Conservation (phyloP, 805 yeast species). For the Yarrowia bubula region DNA sequence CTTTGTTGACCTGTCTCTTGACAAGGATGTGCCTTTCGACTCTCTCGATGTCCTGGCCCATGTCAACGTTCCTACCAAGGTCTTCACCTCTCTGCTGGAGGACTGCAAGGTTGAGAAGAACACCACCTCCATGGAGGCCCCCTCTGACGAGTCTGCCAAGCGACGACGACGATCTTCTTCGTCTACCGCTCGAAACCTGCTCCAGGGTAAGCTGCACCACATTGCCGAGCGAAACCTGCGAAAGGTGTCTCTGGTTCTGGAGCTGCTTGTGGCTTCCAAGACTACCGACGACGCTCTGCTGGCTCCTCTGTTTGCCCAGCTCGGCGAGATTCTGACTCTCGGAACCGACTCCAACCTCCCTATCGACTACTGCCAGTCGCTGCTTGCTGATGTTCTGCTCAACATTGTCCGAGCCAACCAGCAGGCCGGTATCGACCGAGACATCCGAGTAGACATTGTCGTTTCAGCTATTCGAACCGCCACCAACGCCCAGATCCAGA, state of each 20-base stretch:
- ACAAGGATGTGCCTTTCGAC: constrained; percentile 45
- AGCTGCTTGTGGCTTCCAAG: constrained; percentile 60
- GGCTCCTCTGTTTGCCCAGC: constrained; percentile 39
- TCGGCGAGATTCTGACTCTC: constrained; percentile 51
- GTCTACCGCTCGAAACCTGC: constrained; percentile 54
- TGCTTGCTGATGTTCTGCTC: constrained; percentile 81
- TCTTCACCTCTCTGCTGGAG: constrained; percentile 59
- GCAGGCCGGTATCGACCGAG: constrained; percentile 36
- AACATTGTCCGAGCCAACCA: constrained; percentile 57
- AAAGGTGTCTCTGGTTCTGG: constrained; percentile 74
- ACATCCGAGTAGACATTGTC: constrained; percentile 79
- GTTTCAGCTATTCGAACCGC: constrained; percentile 89
- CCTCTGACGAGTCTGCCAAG: constrained; percentile 55
- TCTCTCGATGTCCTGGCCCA: constrained; percentile 48
- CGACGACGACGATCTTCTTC: constrained; percentile 67
- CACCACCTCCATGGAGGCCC: constrained; percentile 37
- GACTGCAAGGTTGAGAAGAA: constrained; percentile 55
- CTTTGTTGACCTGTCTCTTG: constrained; percentile 55
- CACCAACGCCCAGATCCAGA: constrained; percentile 91
- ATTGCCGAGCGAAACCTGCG: constrained; percentile 77
- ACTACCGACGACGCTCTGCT: constrained; percentile 36
- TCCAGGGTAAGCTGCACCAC: constrained; percentile 59
- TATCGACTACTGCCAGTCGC: constrained; percentile 85
- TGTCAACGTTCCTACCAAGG: constrained; percentile 56
- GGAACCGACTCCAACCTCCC: constrained; percentile 92